phyloP scores from a whole-genome alignment of 352 stramenopile species.

The Phytophthora tubulina region DNA sequence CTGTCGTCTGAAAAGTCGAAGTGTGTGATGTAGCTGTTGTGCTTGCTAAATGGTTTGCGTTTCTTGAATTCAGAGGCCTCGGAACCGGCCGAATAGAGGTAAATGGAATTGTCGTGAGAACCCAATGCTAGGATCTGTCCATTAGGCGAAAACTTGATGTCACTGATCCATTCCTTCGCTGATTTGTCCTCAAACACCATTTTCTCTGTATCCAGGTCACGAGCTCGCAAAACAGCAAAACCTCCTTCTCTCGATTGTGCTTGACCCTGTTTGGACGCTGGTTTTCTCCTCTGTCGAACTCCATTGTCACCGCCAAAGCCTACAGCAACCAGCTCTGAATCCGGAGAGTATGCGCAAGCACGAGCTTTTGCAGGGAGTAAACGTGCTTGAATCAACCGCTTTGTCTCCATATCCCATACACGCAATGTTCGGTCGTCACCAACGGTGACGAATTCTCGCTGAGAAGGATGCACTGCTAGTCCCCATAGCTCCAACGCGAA shows the following conservation, averaged over 20 bases:
- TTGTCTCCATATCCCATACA: conserved; percentile 83
- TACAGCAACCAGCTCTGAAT: conserved; percentile 88
- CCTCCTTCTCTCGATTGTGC: conserved; percentile 57
- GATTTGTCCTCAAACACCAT: conserved; percentile 67
- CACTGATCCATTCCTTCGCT: conserved; percentile 82
- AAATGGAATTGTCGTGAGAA: conserved; percentile 81
- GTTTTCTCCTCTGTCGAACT: conserved; percentile 45
- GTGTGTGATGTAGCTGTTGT: conserved; percentile 89
- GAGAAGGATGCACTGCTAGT: conserved; percentile 75
- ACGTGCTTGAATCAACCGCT: conserved; percentile 50
- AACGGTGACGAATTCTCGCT: conserved; percentile 69
- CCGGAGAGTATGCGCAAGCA: conserved; percentile 87
- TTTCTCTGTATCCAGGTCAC: conserved; percentile 33
- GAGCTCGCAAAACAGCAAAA: conserved; percentile 48
- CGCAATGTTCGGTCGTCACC: conserved; percentile 87
- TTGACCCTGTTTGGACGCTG: conserved; percentile 25
- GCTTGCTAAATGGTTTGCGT: conserved; percentile 77
- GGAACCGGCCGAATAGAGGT: conserved; percentile 61
- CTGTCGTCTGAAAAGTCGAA: conserved; percentile 85
- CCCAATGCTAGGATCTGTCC: conserved; percentile 61
- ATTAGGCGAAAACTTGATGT: conserved; percentile 78
- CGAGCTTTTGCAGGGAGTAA: conserved; percentile 62
- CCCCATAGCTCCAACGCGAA: conserved; percentile 84
- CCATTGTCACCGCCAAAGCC: conserved; percentile 76
- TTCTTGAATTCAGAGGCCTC: conserved; percentile 53